Conservation (phyloP, 1,284 basidiomycete genomes). For the Malassezia nana region DNA sequence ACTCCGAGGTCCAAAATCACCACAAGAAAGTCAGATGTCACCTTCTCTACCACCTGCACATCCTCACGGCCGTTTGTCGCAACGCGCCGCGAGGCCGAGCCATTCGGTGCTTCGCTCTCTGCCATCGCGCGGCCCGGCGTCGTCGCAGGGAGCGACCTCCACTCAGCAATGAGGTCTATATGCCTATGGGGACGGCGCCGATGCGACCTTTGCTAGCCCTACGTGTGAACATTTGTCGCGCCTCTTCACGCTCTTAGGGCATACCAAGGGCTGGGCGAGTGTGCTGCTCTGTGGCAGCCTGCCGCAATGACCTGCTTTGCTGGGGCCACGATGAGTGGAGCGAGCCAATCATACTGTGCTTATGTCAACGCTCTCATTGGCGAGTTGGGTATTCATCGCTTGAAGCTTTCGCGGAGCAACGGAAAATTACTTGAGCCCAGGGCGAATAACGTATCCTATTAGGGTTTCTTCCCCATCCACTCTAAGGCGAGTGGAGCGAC, state of each 20-base stretch:
- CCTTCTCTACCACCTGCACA: neutral
- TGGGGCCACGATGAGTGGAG: too few relatives aligned
- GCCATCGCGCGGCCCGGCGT: neutral
- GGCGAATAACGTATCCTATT: neutral
- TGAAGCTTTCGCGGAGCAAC: neutral
- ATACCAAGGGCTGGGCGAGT: too few relatives aligned
- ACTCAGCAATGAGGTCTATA: too few relatives aligned
- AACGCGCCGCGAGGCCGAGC: too few relatives aligned
- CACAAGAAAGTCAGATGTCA: constrained; percentile 37
- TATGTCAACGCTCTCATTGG: neutral
- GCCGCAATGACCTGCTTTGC: too few relatives aligned
- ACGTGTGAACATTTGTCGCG: too few relatives aligned
- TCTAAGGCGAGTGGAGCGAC: neutral
- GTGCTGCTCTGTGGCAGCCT: too few relatives aligned
- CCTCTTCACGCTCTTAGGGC: too few relatives aligned
- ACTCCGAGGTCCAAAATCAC: constrained; percentile 41
- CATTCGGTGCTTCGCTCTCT: neutral
- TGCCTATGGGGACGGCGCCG: too few relatives aligned
- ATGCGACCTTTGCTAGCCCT: too few relatives aligned
- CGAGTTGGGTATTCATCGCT: neutral
- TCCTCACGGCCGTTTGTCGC: neutral
- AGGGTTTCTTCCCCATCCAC: neutral
- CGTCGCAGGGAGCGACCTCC: neutral
- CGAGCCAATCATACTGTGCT: neutral
- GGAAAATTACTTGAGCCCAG: neutral